Conservation (phyloP, 306 rosid species). For the Trifolium pratense region DNA sequence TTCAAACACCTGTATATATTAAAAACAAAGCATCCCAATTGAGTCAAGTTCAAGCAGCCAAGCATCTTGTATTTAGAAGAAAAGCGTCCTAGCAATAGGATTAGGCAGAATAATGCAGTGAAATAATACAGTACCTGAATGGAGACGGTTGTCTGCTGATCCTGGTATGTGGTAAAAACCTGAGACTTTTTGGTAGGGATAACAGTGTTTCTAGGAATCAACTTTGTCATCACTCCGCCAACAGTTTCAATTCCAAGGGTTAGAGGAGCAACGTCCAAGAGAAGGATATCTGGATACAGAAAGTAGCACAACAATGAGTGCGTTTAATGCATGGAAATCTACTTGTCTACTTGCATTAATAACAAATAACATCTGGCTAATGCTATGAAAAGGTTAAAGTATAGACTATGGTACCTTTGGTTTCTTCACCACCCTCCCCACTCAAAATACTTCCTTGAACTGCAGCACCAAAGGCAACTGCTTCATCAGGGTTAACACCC, state of each 20-base stretch:
- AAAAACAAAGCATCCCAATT: background rate
- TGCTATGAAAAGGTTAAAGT: background rate
- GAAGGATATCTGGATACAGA: conserved; percentile 80
- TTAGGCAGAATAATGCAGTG: background rate
- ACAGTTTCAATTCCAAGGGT: conserved; percentile 99
- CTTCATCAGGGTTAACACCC: conserved; percentile 99
- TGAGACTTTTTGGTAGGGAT: conserved; percentile 99
- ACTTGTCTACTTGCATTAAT: background rate
- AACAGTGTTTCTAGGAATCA: conserved; percentile 97
- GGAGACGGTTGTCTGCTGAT: conserved; percentile 97
- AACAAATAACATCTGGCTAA: background rate
- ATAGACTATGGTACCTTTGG: conserved; percentile 67
- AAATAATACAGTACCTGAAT: conserved; percentile 69
- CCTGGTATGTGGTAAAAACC: conserved; percentile 99
- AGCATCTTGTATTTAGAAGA: background rate
- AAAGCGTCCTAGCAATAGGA: background rate
- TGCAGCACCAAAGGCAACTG: conserved; percentile 98
- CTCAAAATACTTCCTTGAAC: conserved; percentile 98
- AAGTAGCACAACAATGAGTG: conserved; percentile 8
- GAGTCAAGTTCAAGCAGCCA: background rate
- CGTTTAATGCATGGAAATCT: background rate
- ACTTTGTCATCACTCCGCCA: conserved; percentile 99
- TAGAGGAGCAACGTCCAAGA: conserved; percentile 93
- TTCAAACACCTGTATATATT: conserved; percentile 70
- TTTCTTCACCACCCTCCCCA: conserved; percentile 98